Evolutionary conservation across 495 filamentous ascomycete species (phyloP), one percentile per base, ranked within the genome.

Genomic region (Corynascus novoguineensis): DNA sequence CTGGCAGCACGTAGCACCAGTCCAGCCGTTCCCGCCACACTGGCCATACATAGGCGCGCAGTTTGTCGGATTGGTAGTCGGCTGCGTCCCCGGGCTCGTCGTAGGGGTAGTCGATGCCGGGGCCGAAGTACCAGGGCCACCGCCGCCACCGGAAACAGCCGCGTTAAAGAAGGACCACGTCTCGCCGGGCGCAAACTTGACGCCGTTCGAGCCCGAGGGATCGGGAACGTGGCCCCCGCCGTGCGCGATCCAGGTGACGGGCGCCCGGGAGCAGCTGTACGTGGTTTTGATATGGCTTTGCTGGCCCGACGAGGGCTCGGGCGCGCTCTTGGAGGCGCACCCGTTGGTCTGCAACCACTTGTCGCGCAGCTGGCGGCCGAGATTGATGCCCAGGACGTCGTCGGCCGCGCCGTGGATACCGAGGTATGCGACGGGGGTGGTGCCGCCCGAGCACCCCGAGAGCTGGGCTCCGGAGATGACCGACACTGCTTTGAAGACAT

Each of bases 371-470:
- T 54, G 48, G 17, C 68, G 66, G 37, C 71, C 75, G n/a, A 59
- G 55, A 0, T 54, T 49, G 29, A 77, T 66, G 15, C 62, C 56
- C n/a, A 78, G 70, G 1, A 76, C 73, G 29, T 51, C 55, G 56
- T 79, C 76, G 29, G 59, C 57, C 8, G 71, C 64, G 14, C 76
- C 76, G 55, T 78, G 75, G 46, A 71, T 67, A 8, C 63, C 71
- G 35, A 73, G 67, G 58, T 76, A 78, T 1, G 74, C 67, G 10
- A 78, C 64, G 10, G 73, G 73, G 24, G 68, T 60, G 40, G 44
- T 68, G 29, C 75, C 74, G 9, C 68, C 70, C 17, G 48, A 52
- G 60, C 74, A 76, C 1, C 74, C 74, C 22, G 71, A 74, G 34
- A 75, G 61, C 31, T 63, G 55, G 9, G 60, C 69, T 8, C 74